phyloP scores from a whole-genome alignment of 2,329 filamentous ascomycete genomes.

The Colletotrichum incanum region DNA sequence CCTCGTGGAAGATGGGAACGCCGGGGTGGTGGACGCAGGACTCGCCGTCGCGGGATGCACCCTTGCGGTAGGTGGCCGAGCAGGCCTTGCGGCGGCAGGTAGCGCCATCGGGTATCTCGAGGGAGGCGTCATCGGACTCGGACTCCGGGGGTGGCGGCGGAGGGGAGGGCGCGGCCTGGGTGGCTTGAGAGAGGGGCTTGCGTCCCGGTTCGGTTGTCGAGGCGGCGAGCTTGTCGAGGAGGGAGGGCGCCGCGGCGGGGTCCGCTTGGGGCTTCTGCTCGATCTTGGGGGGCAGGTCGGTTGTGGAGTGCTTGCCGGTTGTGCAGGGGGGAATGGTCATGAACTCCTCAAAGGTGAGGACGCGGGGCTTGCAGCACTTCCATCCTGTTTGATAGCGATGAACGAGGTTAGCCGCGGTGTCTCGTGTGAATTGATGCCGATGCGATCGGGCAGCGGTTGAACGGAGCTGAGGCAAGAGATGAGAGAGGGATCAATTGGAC shows the following conservation, averaged over 20 bases:
- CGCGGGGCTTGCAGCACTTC: conserved; percentile 98
- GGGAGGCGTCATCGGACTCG: conserved; percentile 86
- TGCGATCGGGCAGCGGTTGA: conserved; percentile 4
- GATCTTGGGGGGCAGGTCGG: conserved; percentile 77
- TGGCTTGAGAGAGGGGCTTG: conserved; percentile 54
- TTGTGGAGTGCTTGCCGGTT: conserved; percentile 90
- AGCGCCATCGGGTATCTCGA: conserved; percentile 81
- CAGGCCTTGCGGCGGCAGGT: conserved; percentile 86
- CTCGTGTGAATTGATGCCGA: conserved; percentile 21
- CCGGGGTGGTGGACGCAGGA: conserved; percentile 92
- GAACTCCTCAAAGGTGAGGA: conserved; percentile 98
- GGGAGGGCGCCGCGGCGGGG: conserved; percentile 58
- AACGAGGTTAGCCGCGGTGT: conserved; percentile 39
- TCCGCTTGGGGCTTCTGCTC: conserved; percentile 66
- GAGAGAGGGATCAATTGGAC: conserved; percentile 8
- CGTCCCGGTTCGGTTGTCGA: conserved; percentile 59
- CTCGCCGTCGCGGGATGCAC: conserved; percentile 76
- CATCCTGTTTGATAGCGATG: conserved; percentile 75
- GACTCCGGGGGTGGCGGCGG: conserved; percentile 80
- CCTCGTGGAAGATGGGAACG: conserved; percentile 94
- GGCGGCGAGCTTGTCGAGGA: conserved; percentile 59
- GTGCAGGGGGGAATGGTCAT: conserved; percentile 94
- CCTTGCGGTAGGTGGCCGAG: conserved; percentile 75
- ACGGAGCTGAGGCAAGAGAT: conserved; percentile 17
- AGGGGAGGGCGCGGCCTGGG: conserved; percentile 63